Evolutionary conservation across 805 yeast species (phyloP).

Genomic region (Teunomyces barrocoloradensis): DNA sequence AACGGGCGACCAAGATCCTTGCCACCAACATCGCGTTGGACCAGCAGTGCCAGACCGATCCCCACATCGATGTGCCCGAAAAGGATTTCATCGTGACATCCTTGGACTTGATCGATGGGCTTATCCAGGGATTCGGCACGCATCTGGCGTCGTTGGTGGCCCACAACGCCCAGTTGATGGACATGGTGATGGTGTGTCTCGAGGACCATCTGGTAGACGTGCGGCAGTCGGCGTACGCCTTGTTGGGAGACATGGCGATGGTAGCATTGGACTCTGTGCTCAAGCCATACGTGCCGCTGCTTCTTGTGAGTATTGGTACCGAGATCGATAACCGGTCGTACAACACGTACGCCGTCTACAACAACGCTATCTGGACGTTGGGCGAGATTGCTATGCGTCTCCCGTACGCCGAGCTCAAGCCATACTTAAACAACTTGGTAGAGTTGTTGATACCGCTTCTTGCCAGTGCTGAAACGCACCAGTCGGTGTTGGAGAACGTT

Average conservation of each 20-base stretch:
- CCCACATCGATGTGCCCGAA: conserved; percentile 73
- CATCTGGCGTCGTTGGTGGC: conserved; percentile 56
- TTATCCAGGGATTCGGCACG: conserved; percentile 81
- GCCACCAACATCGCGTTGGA: conserved; percentile 65
- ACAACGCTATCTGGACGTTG: conserved; percentile 90
- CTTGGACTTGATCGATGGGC: conserved; percentile 85
- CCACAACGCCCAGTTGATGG: conserved; percentile 48
- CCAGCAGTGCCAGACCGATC: conserved; percentile 61
- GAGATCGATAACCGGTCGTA: conserved; percentile 58
- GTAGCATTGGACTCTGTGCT: conserved; percentile 46
- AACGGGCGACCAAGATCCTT: conserved; percentile 70
- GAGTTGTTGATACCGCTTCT: conserved; percentile 59
- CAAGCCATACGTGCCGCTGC: conserved; percentile 46
- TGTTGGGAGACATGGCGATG: conserved; percentile 86
- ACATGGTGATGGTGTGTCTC: conserved; percentile 63
- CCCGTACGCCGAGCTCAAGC: conserved; percentile 43
- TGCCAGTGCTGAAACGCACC: conserved; percentile 50
- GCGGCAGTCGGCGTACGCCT: conserved; percentile 88
- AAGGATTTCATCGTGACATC: conserved; percentile 88
- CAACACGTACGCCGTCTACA: conserved; percentile 61
- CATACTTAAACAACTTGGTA: conserved; percentile 54
- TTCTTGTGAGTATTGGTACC: conserved; percentile 64
- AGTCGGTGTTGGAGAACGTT: conserved; percentile 76
- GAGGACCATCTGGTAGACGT: conserved; percentile 81
- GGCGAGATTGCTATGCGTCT: conserved; percentile 80